Base-by-base conservation (phyloP, 371 early-diverging fungal species). In the Syncephalastrum contaminatum region DNA sequence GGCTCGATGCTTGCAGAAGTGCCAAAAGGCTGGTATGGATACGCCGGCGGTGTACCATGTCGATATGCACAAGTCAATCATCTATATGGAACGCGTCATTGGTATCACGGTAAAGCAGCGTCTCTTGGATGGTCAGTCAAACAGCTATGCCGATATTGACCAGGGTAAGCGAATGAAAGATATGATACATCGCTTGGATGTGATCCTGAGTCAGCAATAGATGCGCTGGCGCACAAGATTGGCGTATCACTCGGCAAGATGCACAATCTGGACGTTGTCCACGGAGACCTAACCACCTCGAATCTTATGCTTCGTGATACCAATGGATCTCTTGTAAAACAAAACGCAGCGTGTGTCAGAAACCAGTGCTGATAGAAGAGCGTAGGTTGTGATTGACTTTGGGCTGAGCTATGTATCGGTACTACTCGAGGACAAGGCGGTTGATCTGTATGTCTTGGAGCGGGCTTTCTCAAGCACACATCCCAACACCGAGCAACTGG, bases 401-500 rank as follows among this genome's bases (percentile, higher is more conserved):
- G 99, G 99, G 1, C 71, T 99, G 49, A 91, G 95, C 59, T 93
- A 84, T 63, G 77, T 87, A 21, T 93, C 96, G 12, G 63, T 66
- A 3, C 77, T 95, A 64, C 69, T 75, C n/a, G 99, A 99, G 69
- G 99, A 99, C 74, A 98, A 98, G 74, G 99, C 97, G 16, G 99
- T 99, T 1, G 99, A 99, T 81, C 79, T 99, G 27, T 99, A 99
- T 76, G 97, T 99, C 4, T 88, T 99, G 30, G 99, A 99, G 72
- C 86, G 95, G 36, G 94, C 99, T 1, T 86, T 99, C 61, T 59
- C 77, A 5, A 95, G 97, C 70, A 93, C 95, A 7, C 96, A 98
- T 71, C 95, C 90, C 2, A 77, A 89, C 24, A 83, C 91, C 6
- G 88, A 89, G 56, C 53, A 64, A 39, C 58, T 91, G 83, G 91